Base-by-base conservation (phyloP, 1,284 basidiomycete species). In the Phaffia rhodozyma region DNA sequence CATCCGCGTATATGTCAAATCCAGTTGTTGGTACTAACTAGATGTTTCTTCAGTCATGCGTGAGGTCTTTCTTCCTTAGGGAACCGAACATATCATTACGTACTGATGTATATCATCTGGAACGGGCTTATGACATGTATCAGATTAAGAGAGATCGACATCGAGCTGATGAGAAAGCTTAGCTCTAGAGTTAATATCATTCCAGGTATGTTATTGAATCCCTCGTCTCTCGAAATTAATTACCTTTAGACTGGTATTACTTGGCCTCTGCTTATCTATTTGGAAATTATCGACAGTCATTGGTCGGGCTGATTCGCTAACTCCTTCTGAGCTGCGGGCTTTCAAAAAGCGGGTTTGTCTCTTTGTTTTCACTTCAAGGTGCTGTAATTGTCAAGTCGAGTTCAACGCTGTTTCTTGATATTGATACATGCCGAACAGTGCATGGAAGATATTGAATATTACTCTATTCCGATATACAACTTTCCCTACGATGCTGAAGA, bases 401-500 rank as follows among this genome's bases (percentile, higher is more conserved):
- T 21, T 57, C 29, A 58, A 32, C 4, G 29, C 3, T 11, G 13
- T 43, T 43, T 11, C 32, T 7, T 43, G 13, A n/a, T 43, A 16
- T 16, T 11, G 16, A 43, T 43, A 2, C 16, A 16, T 43, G 13
- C 13, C 16, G 38, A 9, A 43, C 16, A 43, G 38, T 43, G 38
- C 13, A 43, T 43, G 38, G 38, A 43, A 43, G 38, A 43, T 11
- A 43, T 43, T 16, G 52, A 53, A 18, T 53, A 53, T 79, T 97
- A 98, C 74, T 86, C 88, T 69, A 98, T 99, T 71, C 94, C 96
- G 5, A 88, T 98, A 56, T 99, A 98, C 83, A 98, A 97, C 80
- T 98, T 98, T 83, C 96, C 96, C 0, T 98, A 96, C 76, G 96
- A 98, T 71, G 86, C 92, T 27, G 96, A 98, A 76, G 94, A 98